These are phyloP conservation scores for Rhazya stricta DNA, from an alignment of 257 asterid species.

Conservation along the genomic window DNA sequence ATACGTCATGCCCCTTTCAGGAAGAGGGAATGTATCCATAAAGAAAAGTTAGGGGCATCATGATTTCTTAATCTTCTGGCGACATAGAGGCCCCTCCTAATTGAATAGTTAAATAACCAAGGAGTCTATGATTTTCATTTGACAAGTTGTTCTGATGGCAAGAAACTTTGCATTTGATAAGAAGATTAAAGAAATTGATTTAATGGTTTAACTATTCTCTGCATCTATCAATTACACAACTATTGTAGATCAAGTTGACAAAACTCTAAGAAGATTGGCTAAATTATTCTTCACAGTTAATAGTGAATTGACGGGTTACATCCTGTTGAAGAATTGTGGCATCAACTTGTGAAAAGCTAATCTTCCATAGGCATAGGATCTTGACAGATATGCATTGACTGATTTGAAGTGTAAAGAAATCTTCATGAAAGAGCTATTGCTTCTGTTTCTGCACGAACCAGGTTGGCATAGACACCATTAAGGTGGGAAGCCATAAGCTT, in stretches of 20 bases:
- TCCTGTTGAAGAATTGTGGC: background rate
- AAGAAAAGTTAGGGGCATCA: conserved; percentile 33
- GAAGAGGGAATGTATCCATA: conserved; percentile 39
- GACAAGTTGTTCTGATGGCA: background rate
- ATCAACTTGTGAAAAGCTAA: background rate
- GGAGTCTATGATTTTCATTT: background rate
- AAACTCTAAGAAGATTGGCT: background rate
- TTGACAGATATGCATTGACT: background rate
- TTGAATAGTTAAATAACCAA: background rate
- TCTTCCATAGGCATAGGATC: background rate
- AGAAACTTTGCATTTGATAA: background rate
- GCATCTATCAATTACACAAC: conserved; percentile 7
- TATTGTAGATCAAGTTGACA: conserved; percentile 2
- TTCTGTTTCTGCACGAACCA: conserved; percentile 73
- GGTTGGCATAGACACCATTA: conserved; percentile 55
- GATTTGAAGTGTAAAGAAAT: too few relatives aligned
- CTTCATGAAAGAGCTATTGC: conserved; percentile 47
- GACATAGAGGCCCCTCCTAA: background rate
- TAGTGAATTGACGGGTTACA: background rate
- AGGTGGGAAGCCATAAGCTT: conserved; percentile 45
- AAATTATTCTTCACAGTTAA: background rate
- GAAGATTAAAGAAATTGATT: background rate
- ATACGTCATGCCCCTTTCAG: conserved; percentile 24
- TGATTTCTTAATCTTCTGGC: conserved; percentile 1
- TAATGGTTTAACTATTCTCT: background rate